These are phyloP conservation scores for Niveomyces coronatus DNA, from an alignment of 2,329 filamentous ascomycete species.

Conservation along the genomic window DNA sequence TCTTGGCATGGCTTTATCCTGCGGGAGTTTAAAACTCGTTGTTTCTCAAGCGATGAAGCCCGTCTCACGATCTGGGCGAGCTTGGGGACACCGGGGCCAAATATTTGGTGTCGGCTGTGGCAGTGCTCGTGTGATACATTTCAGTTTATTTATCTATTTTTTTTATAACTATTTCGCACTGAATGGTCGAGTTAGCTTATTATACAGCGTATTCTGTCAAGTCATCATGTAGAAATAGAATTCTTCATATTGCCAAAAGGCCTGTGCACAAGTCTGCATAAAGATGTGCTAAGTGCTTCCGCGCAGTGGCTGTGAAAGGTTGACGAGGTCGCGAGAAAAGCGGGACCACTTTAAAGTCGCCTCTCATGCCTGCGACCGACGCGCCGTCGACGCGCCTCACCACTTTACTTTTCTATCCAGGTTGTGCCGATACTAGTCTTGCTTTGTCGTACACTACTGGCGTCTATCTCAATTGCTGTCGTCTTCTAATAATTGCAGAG, in stretches of 20 bases:
- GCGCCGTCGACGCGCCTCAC: constrained; percentile 6
- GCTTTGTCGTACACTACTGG: too few species aligned
- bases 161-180: too few species aligned
- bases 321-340: constrained; percentile 10
- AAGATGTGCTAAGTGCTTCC: too few species aligned
- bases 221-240: too few species aligned
- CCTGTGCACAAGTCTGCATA: too few species aligned
- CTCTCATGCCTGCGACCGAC: constrained; percentile 7
- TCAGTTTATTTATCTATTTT: background rate
- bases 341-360: constrained; percentile 13
- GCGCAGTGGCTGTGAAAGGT: too few species aligned
- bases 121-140: constrained; percentile 7
- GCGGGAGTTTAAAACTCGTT: too few species aligned
- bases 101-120: constrained; percentile 4
- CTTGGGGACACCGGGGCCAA: constrained; percentile 3
- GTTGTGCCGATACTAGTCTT: too few species aligned
- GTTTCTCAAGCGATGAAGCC: constrained; percentile 3
- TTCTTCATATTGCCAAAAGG: too few species aligned
- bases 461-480: background rate
- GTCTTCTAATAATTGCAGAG: background rate
- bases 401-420: too few species aligned
- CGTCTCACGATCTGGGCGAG: constrained; percentile 1
- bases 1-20: constrained; percentile 3
- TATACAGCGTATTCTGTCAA: too few species aligned
- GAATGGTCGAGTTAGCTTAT: too few species aligned